Evolutionary conservation across 2,329 filamentous ascomycete genomes (phyloP).

Genomic region (Xylaria digitata): DNA sequence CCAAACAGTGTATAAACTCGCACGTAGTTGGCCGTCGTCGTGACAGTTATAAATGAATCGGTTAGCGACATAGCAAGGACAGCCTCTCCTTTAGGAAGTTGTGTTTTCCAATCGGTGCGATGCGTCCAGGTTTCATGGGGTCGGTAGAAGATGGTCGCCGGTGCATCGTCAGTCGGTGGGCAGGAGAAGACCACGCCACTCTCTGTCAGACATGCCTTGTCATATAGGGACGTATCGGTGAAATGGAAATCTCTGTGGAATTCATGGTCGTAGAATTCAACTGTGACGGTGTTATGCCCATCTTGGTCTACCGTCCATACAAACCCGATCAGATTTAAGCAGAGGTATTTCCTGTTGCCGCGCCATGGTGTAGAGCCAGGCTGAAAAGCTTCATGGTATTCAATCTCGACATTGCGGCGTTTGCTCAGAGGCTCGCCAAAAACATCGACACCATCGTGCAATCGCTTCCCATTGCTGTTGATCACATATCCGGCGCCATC

Average conservation of each 20-base stretch:
- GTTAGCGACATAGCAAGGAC: conserved; percentile 90
- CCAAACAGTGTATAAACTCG: conserved; percentile 94
- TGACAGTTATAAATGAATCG: conserved; percentile 89
- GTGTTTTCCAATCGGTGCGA: conserved; percentile 87
- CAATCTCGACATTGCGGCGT: conserved; percentile 66
- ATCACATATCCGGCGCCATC: conserved; percentile 90
- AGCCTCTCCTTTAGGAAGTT: conserved; percentile 86
- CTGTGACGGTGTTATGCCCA: conserved; percentile 90
- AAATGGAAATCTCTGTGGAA: conserved; percentile 96
- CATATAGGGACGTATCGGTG: conserved; percentile 94
- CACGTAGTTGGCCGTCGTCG: conserved; percentile 87
- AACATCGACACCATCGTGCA: conserved; percentile 64
- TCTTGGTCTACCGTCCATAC: conserved; percentile 98
- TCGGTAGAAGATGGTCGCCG: conserved; percentile 91
- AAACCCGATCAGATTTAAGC: conserved; percentile 91
- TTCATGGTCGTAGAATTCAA: conserved; percentile 97
- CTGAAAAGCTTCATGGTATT: conserved; percentile 87
- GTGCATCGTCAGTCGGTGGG: conserved; percentile 71
- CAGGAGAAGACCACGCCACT: conserved; percentile 88
- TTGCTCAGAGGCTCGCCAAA: conserved; percentile 60
- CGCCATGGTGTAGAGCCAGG: conserved; percentile 96
- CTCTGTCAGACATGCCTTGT: conserved; percentile 92
- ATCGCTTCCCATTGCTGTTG: conserved; percentile 62
- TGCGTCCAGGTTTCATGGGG: conserved; percentile 98
- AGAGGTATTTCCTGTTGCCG: conserved; percentile 92